Evolutionary conservation across 768 basidiomycete genomes (phyloP).

Genomic region (Rhizopogon vinicolor): DNA sequence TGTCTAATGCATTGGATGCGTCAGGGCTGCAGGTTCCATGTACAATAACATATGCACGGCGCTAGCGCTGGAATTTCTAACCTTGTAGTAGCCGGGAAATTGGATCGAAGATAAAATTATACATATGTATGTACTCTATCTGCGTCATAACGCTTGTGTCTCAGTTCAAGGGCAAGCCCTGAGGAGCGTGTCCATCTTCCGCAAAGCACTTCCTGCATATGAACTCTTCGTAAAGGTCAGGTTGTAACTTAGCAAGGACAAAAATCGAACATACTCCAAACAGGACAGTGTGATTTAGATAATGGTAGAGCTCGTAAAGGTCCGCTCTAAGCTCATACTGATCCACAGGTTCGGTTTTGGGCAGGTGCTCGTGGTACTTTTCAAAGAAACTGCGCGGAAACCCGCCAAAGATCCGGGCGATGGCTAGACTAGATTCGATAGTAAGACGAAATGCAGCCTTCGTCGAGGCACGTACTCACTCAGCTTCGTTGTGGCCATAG

Average conservation of each 20-base stretch:
- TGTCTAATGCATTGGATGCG: too few species aligned
- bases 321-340: slow-evolving; percentile 62
- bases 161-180: slow-evolving; percentile 21
- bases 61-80: not conserved
- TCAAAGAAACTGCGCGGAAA: slow-evolving; percentile 59
- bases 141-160: too few species aligned
- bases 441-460: not conserved
- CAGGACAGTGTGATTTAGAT: slow-evolving; percentile 74
- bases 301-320: slow-evolving; percentile 79
- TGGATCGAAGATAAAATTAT: not conserved
- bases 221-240: slow-evolving; percentile 26
- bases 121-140: too few species aligned
- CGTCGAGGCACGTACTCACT: slow-evolving; percentile 43
- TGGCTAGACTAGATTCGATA: slow-evolving; percentile 50
- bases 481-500: slow-evolving; percentile 79
- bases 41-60: not conserved
- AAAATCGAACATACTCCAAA: slow-evolving; percentile 56
- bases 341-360: slow-evolving; percentile 59
- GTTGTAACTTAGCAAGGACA: not conserved
- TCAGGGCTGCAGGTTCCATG: not conserved
- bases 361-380: slow-evolving; percentile 57
- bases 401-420: slow-evolving; percentile 78
- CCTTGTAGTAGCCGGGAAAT: not conserved
- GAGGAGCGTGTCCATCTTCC: slow-evolving; percentile 41
- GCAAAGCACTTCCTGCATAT: slow-evolving; percentile 51